Base-by-base conservation (phyloP, 2,329 filamentous ascomycete genomes). In the Cladosporium sp. region DNA sequence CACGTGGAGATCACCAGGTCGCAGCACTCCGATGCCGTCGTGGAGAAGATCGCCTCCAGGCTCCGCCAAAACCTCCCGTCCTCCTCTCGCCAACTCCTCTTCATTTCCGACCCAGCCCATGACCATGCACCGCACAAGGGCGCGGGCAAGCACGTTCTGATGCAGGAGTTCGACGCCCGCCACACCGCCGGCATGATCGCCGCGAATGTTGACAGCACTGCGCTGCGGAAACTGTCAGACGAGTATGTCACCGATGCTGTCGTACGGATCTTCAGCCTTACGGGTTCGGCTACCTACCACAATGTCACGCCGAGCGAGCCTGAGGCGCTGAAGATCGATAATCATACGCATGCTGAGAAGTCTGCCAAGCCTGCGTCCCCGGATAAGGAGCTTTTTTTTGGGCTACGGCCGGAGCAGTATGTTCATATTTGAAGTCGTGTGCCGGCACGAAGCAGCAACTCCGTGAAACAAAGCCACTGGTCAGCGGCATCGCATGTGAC, bases 201-300 rank as follows among this genome's bases (percentile, higher is more conserved):
- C 2, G 10, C 48, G 4, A 43, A 18, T 3, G 6, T 50, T 2
- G 32, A 50, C 31, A 35, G 13, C 2, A 22, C 16, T 14, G 9
- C 22, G 45, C 45, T 48, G 18, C 22, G 22, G 22, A 11, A 41
- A 16, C 19, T 48, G 9, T 28, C 45, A 14, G 45, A 35, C 18
- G 28, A 40, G 9, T 28, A 22, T 9, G 32, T 43, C 7, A 32
- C 40, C 1, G 22, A 18, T 6, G 31, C 31, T 9, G 31, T 35
- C 10, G 32, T 50, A 4, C 48, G 48, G 1, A 43, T 50, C 13
- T 43, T 35, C 18, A 35, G 10, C 18, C 6, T 50, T 38, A 40
- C 35, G 1, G 48, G 48, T 4, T 50, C 48, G 31, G 48, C 48
- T 11, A 50, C 40, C 3, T 50, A 35, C 13, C 38, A 50, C 40